Evolutionary conservation across 345 rosid species (phyloP), one percentile per base, ranked within the genome.

Genomic region (Ceriops tagal): DNA sequence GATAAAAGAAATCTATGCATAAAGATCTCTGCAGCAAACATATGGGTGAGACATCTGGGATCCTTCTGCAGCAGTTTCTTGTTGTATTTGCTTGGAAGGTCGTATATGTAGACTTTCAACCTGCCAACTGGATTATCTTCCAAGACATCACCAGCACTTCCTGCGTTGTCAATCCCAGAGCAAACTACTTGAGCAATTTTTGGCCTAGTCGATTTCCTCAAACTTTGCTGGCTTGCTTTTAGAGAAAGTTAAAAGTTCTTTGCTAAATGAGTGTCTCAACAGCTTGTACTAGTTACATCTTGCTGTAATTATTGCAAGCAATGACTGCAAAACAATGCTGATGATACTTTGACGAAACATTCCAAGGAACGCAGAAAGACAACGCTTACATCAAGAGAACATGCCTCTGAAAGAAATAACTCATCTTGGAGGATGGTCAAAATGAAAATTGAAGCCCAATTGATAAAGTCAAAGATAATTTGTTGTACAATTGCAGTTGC

Each of bases 11-110:
- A 91, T 65, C 96, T 81, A 65, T 93, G 98, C 97, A 91, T 91
- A 62, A 70, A 93, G 53, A 91, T 88, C 85, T 91, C 97, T 0
- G 97, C 97, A 58, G 98, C 98, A 82, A 93, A 93, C 98, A 93
- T 93, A 77, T 93, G 96, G 18, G 86, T 82, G 62, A 93, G 89
- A 75, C 98, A 93, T 81, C 98, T 83, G 22, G 96, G 89, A n/a
- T 93, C 97, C 71, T 91, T 93, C 68, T 89, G 97, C 10, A 91
- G 96, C 43, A 91, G 69, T 64, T 91, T 93, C 85, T 88, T 93
- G 81, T 89, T 93, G 81, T 93, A 91, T 63, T 89, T 91, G 86
- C 90, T 93, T 18, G 98, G 98, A 22, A 93, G 98, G 69, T 91
- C 98, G 39, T 93, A 91, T 7, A 93, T 82, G 55, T 81, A 91